These are phyloP conservation scores for Solanum pimpinellifolium DNA, from an alignment of 257 asterid genomes.

Conservation along the genomic window DNA sequence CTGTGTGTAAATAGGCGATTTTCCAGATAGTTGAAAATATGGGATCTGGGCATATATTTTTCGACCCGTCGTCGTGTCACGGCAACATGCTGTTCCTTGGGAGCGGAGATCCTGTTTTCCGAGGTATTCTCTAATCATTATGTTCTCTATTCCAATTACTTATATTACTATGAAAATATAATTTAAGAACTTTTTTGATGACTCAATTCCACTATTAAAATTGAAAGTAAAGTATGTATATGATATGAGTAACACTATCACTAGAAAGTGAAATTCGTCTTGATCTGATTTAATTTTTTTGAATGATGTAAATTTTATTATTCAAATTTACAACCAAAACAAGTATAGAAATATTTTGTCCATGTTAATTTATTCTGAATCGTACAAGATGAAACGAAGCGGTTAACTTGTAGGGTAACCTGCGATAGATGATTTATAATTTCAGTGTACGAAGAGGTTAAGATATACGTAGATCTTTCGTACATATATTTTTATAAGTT, in stretches of 20 bases:
- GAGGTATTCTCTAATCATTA: slow-evolving; percentile 31
- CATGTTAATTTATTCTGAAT: neutral
- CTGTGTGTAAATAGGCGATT: slow-evolving; percentile 1
- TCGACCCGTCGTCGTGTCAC: slow-evolving; percentile 58
- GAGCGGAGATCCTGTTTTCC: slow-evolving; percentile 47
- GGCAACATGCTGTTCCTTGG: slow-evolving; percentile 68
- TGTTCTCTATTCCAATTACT: neutral
- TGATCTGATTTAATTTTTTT: no score
- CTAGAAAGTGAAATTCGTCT: no score
- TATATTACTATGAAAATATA: no score
- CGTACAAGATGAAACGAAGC: neutral
- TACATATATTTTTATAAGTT: no score
- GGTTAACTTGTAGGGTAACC: neutral
- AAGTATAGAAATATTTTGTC: neutral
- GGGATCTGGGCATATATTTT: slow-evolving; percentile 77
- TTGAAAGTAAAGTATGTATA: no score
- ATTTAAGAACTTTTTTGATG: no score
- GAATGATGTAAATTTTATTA: neutral
- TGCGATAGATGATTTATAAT: neutral
- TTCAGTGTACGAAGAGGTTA: neutral
- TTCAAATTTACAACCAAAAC: neutral
- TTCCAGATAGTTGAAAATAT: slow-evolving; percentile 12
- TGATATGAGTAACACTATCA: no score
- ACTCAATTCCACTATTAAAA: no score
- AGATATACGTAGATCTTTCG: neutral